Evolutionary conservation across 2,329 filamentous ascomycete species (phyloP), one percentile per base, ranked within the genome.

Genomic region (Sporothrix schenckii): DNA sequence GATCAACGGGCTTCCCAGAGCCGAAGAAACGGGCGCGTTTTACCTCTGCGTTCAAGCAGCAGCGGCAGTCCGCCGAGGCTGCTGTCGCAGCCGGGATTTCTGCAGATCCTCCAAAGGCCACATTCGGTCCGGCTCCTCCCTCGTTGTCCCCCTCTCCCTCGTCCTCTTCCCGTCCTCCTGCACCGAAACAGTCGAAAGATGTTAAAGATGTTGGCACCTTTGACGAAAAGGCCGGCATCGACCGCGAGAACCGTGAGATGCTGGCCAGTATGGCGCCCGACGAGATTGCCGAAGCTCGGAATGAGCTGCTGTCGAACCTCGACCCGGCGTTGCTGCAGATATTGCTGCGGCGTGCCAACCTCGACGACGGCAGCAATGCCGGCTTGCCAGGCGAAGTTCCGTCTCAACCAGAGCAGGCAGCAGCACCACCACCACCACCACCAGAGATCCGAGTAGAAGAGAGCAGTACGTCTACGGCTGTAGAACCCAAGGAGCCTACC

Each of bases 251-350:
- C 76, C 87, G 82, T 58, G 85, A 88, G 71, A 87, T 87, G 72
- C 79, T 99, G 61, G 89, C 89, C 16, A 83, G 84, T 34, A 97
- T 99, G 95, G 91, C 91, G 1, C 82, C 88, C 0, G 86, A 88
- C 50, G 92, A 97, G 79, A 97, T 98, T 71, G 89, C 91, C 72
- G 84, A 90, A 74, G 93, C 95, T 72, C 88, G 91, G 56, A 84
- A 88, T 71, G 94, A 98, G 74, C 82, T 99, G n/a, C 85, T 97
- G 77, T 85, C 84, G n/a, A 88, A 87, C 9, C 80, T 98, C 69
- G 91, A 92, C 73, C 90, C 93, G 1, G 86, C 86, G 0, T 81
- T 97, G 44, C 83, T 99, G 6, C 87, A 97, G 77, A 88, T 88
- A 74, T 83, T 99, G 21, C 84, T 98, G 30, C 87, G 87, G 73